phyloP scores from a whole-genome alignment of 2,329 filamentous ascomycete species.

The Fusarium acutatum region DNA sequence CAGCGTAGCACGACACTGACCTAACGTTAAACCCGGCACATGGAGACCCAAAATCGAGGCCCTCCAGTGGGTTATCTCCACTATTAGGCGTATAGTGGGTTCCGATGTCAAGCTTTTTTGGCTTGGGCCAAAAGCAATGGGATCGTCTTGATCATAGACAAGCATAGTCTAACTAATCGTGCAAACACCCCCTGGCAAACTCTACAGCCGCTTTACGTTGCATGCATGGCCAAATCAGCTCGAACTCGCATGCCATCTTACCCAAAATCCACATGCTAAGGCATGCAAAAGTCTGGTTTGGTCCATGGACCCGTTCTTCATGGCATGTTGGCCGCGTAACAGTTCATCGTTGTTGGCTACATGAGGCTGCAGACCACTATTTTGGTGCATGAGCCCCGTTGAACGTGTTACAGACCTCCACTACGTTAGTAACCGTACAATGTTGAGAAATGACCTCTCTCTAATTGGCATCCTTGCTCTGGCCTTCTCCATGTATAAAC shows the following conservation, averaged over 20 bases:
- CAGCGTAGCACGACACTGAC: slow-evolving; percentile 6
- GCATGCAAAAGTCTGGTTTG: slow-evolving; percentile 24
- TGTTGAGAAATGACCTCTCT: slow-evolving; percentile 16
- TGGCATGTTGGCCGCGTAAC: slow-evolving; percentile 27
- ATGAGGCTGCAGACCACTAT: slow-evolving; percentile 22
- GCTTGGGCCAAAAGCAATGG: slow-evolving; percentile 5
- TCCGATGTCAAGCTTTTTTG: slow-evolving; percentile 9
- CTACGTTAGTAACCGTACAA: slow-evolving; percentile 3
- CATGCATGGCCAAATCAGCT: slow-evolving; percentile 23
- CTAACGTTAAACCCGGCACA: not conserved
- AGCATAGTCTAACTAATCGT: not conserved
- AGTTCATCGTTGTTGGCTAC: slow-evolving; percentile 15
- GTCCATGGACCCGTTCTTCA: slow-evolving; percentile 1
- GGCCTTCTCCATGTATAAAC: slow-evolving; percentile 26
- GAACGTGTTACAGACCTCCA: slow-evolving; percentile 16
- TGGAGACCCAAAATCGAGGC: slow-evolving; percentile 22
- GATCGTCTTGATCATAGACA: slow-evolving; percentile 7
- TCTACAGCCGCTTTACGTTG: slow-evolving; percentile 17
- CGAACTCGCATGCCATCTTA: slow-evolving; percentile 19
- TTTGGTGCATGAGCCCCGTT: slow-evolving; percentile 5
- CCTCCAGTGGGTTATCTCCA: slow-evolving; percentile 21
- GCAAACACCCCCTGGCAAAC: not conserved
- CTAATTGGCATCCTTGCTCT: slow-evolving; percentile 11
- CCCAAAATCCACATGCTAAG: slow-evolving; percentile 12
- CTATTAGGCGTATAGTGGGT: slow-evolving; percentile 7